Evolutionary conservation across 2,329 filamentous ascomycete species (phyloP).

Genomic region (Ceratocystis colombiana): DNA sequence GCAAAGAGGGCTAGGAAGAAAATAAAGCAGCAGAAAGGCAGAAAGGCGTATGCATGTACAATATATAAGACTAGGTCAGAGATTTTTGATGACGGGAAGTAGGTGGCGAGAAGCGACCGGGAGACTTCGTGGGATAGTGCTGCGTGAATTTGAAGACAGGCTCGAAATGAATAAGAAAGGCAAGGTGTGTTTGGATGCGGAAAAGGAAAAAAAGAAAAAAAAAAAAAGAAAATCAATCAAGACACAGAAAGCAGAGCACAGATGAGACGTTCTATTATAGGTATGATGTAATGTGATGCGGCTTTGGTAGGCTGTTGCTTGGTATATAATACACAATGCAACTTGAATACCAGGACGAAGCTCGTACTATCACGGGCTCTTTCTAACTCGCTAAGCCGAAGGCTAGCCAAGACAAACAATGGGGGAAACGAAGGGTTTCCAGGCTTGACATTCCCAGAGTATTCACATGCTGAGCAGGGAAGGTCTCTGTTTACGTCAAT

Average conservation of each 20-base stretch:
- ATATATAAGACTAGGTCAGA: background rate
- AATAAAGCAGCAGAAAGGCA: background rate
- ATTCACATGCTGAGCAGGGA: slow-evolving; percentile 6
- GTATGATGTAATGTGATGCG: slow-evolving; percentile 1
- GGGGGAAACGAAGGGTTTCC: background rate
- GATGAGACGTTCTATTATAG: background rate
- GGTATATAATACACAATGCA: background rate
- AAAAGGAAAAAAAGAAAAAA: background rate
- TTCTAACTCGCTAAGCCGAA: background rate
- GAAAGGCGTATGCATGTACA: background rate
- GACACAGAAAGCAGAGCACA: background rate
- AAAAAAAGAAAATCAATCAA: background rate
- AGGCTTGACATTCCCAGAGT: background rate
- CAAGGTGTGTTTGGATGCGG: background rate
- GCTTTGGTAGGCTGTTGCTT: background rate
- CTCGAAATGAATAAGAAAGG: background rate
- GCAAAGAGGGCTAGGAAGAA: background rate
- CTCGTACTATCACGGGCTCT: slow-evolving; percentile 5
- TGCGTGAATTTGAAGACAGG: slow-evolving; percentile 2
- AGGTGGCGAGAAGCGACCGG: background rate
- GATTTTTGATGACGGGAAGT: background rate
- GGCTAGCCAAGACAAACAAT: background rate
- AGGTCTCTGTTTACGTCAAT: slow-evolving; percentile 3
- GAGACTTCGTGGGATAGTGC: background rate
- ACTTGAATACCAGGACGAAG: background rate